Base-by-base conservation (phyloP, 805 yeast species). In the Lipomyces mesembrius region DNA sequence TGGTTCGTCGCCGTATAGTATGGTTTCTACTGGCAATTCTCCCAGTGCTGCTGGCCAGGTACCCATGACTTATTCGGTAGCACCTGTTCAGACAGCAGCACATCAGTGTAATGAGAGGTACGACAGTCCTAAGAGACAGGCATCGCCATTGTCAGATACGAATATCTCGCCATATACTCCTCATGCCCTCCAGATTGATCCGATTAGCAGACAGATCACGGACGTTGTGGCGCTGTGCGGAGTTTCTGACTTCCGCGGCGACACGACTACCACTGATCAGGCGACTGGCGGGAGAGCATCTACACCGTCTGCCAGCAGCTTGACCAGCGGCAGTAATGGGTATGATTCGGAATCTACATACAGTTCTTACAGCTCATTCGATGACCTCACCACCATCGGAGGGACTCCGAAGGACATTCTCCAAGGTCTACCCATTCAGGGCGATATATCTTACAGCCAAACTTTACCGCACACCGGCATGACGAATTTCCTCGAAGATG, bases 1-100 rank as follows among this genome's bases (percentile, higher is more conserved):
- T 46, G 60, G 60, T 9, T 12, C 22, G 32, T 37, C 60, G 60
- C 60, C 60, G 22, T 57, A 57, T n/a, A 9, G 12, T 37, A 57
- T 29, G 3, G 22, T 20, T 17, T 57, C 49, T 6, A n/a, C 49
- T 43, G 35, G 52, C 35, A 57, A 25, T 25, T n/a, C 60, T 6
- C 55, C 34, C 55, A 25, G 29, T 25, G 27, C 55, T 25, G 8
- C 27, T 0, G 29, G 34, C 1, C 55, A 52, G 34, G 34, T 9
- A 12, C 34, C 27, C 6, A 17, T 25, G 32, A 25, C n/a, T 29
- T 25, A 52, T 29, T 5, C 34, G 32, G 14, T 25, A 6, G 17
- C 25, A 9, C 34, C 34, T 52, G 34, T 17, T 52, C 55, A 17
- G 9, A 1, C 43, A 12, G 43, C 43, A 37, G 17, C 43, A 12